These are phyloP conservation scores for Arctostaphylos glauca DNA, from an alignment of 148 eudicot genomes.

Conservation along the genomic window DNA sequence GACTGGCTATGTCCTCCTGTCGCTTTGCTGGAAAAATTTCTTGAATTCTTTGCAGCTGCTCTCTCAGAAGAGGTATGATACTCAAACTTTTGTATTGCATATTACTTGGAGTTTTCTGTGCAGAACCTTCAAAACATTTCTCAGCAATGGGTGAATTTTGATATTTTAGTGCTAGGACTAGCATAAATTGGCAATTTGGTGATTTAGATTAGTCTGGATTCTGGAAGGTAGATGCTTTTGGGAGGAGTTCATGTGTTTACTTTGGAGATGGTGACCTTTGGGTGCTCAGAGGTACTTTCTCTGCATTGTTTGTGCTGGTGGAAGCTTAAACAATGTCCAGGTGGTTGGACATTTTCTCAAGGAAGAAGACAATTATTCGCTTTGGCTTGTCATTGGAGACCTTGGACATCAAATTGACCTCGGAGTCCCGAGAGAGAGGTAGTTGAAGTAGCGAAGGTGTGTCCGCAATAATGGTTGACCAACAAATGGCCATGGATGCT, in stretches of 20 bases:
- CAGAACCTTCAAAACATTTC: neutral
- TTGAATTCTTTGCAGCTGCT: conserved; percentile 55
- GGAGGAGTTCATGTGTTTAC: neutral
- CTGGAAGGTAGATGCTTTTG: neutral
- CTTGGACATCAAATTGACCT: neutral
- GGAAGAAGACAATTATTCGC: neutral
- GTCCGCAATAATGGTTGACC: neutral
- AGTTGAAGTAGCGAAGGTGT: no score
- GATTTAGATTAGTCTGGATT: neutral
- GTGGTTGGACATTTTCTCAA: neutral
- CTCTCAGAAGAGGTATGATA: conserved; percentile 57
- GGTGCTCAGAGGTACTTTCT: neutral
- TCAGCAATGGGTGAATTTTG: neutral
- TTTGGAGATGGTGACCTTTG: neutral
- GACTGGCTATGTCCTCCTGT: conserved; percentile 44
- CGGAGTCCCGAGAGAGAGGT: no score
- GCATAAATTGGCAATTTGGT: neutral
- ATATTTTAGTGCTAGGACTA: neutral
- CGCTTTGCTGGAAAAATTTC: conserved; percentile 54
- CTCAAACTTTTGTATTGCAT: conserved; percentile 2
- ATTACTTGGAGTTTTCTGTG: neutral
- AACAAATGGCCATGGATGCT: neutral
- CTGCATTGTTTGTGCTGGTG: neutral
- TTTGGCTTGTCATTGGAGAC: neutral
- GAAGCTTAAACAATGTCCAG: neutral